Evolutionary conservation across 768 basidiomycete species (phyloP), one percentile per base, ranked within the genome.

Genomic region (Suillus weaverae): DNA sequence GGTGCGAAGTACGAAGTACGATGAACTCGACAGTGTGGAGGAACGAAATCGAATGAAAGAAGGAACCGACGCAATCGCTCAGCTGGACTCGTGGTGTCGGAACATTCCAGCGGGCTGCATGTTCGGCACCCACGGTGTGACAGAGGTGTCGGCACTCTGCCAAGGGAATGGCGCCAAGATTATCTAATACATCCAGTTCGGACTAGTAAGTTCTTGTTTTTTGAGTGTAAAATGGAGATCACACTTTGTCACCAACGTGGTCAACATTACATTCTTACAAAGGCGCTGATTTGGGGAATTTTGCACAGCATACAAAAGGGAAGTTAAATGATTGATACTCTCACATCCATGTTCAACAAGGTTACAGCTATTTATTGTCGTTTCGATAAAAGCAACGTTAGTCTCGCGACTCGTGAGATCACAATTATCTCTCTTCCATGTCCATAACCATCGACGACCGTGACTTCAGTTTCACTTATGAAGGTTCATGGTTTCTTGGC

Each of bases 391-490:
- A n/a, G n/a, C 44, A n/a, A n/a, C 2, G 14, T 20, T 14, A 44
- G 6, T 44, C 20, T 46, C 11, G 44, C 10, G 2, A 46, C 44
- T 22, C n/a, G 44, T n/a, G n/a, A 46, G n/a, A 46, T 46, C 10
- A 11, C n/a, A 9, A 46, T 46, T 5, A 22, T 35, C 8, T 10
- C 14, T 46, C 33, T 30, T 36, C 41, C 61, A 61, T 61, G 61
- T 35, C 61, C 35, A 36, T 50, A 35, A 43, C 22, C 41, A 20
- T 63, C 13, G 62, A 63, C 57, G 62, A 63, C 46, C 38, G 54
- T 22, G 62, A 63, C 18, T 18, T 44, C 30, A 26, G 51, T 26
- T 33, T 63, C 35, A 8, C 41, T 18, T 63, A 63, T 35, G 22
- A 32, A 26, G 62, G 62, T 43, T 16, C 32, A 18, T 63, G 62